These are phyloP conservation scores for Gracilaria vermiculophylla DNA, from an alignment of 23 red algal species.

Conservation along the genomic window DNA sequence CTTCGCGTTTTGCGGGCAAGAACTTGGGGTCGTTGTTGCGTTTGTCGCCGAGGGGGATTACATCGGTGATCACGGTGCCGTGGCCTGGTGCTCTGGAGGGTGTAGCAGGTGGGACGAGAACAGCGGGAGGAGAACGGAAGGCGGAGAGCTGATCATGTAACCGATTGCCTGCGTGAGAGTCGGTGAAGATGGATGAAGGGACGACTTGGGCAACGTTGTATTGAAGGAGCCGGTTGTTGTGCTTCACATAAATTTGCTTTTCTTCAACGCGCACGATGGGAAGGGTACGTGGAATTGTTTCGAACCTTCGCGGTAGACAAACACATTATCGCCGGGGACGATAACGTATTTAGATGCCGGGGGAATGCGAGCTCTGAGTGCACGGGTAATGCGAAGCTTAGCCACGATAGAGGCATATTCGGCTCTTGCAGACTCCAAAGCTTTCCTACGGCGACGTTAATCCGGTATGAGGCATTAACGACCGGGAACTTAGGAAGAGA, in stretches of 20 bases:
- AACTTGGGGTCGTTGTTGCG: background rate
- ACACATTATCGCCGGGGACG: background rate
- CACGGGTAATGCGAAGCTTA: background rate
- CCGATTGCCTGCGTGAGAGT: background rate
- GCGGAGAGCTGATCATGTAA: background rate
- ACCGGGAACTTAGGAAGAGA: background rate
- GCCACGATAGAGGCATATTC: slow-evolving; percentile 22
- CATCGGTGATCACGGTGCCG: slow-evolving; percentile 18
- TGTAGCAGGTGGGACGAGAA: background rate
- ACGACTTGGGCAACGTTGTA: slow-evolving; percentile 1
- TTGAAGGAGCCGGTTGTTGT: slow-evolving; percentile 9
- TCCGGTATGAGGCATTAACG: background rate
- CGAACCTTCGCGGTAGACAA: background rate
- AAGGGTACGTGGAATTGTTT: slow-evolving; percentile 4
- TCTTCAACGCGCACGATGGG: background rate
- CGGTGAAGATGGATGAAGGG: slow-evolving; percentile 17
- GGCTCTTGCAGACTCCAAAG: background rate
- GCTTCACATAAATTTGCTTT: background rate
- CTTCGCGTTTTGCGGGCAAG: background rate
- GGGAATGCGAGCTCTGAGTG: background rate
- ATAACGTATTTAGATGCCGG: slow-evolving; percentile 1
- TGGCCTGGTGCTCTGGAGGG: background rate
- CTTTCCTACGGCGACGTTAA: background rate
- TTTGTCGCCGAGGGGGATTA: background rate
- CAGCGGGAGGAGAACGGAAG: background rate